Evolutionary conservation across 1,139 yeast species (phyloP).

Genomic region (Geotrichum reessii): DNA sequence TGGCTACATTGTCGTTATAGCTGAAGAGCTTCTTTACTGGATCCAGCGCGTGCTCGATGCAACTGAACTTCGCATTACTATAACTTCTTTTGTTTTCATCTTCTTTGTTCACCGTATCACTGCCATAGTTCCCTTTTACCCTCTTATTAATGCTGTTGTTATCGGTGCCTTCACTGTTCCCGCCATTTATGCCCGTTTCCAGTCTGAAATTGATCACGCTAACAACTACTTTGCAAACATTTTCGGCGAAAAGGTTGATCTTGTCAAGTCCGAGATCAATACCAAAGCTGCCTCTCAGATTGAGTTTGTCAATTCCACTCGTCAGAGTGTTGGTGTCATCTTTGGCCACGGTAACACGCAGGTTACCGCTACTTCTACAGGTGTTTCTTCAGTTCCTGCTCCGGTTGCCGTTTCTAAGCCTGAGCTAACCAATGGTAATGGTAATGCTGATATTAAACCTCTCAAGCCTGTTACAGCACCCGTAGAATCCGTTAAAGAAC

Average conservation of each 20-base stretch:
- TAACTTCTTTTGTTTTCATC: neutral
- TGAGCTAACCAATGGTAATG: neutral
- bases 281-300: constrained; percentile 3
- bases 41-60: constrained; percentile 7
- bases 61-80: neutral
- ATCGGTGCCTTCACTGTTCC: constrained; percentile 4
- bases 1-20: constrained; percentile 5
- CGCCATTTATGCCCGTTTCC: constrained; percentile 1
- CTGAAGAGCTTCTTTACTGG: constrained; percentile 9
- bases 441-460: neutral
- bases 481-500: neutral
- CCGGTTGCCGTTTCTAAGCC: neutral
- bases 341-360: constrained; percentile 1
- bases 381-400: neutral
- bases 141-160: neutral
- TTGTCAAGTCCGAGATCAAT: constrained; percentile 3
- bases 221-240: neutral
- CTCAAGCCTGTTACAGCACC: neutral
- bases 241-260: neutral
- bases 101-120: neutral
- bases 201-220: neutral
- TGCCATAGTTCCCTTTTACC: neutral
- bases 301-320: neutral
- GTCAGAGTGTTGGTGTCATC: constrained; percentile 2
- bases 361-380: neutral